Conservation (phyloP, 2,329 filamentous ascomycete genomes). For the Metarhizium anisopliae region DNA sequence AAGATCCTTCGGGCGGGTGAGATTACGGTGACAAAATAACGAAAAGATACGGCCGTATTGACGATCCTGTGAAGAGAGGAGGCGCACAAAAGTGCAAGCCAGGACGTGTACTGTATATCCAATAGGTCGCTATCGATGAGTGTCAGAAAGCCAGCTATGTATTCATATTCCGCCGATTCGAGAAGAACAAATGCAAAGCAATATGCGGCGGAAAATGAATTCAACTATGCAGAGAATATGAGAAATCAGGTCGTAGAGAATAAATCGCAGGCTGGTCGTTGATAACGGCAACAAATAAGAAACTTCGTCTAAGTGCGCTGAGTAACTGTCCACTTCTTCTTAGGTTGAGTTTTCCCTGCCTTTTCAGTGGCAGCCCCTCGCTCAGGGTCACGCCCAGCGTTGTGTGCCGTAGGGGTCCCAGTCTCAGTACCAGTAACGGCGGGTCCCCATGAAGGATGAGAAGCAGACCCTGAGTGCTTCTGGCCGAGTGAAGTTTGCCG, state of each 20-base stretch:
- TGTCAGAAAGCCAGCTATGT: neutral
- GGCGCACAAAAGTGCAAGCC: neutral
- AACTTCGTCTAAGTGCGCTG: conserved; percentile 27
- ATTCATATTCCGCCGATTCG: neutral
- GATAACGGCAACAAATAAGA: neutral
- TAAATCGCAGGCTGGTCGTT: neutral
- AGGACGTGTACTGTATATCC: neutral
- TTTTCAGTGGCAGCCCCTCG: conserved; percentile 8
- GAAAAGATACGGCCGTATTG: neutral
- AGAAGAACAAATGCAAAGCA: neutral
- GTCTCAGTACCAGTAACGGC: conserved; percentile 15
- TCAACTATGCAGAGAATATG: neutral
- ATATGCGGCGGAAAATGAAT: neutral
- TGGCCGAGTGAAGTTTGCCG: conserved; percentile 30
- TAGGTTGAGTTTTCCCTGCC: conserved; percentile 22
- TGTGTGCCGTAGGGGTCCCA: conserved; percentile 12
- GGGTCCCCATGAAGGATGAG: conserved; percentile 27
- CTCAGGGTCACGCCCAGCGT: conserved; percentile 7
- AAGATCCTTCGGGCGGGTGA: neutral
- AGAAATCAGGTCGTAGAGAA: neutral
- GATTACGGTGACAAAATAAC: neutral
- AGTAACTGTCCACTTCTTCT: conserved; percentile 39
- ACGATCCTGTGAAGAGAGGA: neutral
- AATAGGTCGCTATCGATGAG: neutral
- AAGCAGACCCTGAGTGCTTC: conserved; percentile 29